Percentiles rank a stretch among this genome's conserved stretches.
Conservation (phyloP, 2,329 filamentous ascomycete genomes). For the Trichoderma sp. region DNA sequence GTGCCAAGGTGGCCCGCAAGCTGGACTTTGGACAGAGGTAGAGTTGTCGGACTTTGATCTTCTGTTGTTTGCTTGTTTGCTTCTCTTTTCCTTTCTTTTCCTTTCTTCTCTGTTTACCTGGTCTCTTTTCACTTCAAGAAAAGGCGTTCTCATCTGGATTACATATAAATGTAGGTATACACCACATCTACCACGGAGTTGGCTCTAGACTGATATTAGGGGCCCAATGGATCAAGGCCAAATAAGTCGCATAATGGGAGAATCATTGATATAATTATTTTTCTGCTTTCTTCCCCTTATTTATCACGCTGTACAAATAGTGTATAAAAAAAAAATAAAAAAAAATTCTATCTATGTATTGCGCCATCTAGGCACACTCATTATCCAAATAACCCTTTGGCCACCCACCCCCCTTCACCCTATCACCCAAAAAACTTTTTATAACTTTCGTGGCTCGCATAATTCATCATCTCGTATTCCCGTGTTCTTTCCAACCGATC, state of each 20-base stretch:
- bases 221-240: not conserved
- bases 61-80: not conserved
- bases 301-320: not conserved
- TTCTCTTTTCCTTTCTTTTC: not conserved
- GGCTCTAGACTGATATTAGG: not conserved
- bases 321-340: constrained; percentile 9
- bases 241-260: not conserved
- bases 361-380: not conserved
- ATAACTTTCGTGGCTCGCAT: not conserved
- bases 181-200: constrained; percentile 1
- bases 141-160: not conserved
- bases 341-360: constrained; percentile 5
- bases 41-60: not conserved
- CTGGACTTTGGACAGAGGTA: constrained; percentile 66
- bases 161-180: not conserved
- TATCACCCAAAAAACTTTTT: not conserved
- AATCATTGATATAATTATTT: not conserved
- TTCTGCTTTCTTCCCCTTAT: not conserved
- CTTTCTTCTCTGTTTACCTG: not conserved
- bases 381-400: not conserved
- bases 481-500: not conserved
- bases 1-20: constrained; percentile 75
- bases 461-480: constrained; percentile 11
- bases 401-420: not conserved
- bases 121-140: not conserved